Evolutionary conservation across 2,329 filamentous ascomycete genomes (phyloP), one percentile per base, ranked within the genome.

Genomic region (Aspergillus sclerotialis): DNA sequence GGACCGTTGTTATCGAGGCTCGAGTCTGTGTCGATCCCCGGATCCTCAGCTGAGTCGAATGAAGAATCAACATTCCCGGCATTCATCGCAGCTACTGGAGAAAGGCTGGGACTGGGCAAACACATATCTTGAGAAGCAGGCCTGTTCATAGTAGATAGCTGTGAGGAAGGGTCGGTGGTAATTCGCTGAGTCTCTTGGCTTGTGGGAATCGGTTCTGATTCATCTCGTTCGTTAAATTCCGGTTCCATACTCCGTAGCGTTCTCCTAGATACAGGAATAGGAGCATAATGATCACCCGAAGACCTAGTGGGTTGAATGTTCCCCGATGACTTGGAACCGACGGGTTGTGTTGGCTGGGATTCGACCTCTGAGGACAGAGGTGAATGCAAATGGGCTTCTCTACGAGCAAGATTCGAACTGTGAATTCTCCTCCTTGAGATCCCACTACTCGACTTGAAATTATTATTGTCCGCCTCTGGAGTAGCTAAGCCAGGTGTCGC

Each of bases 101-200:
- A 98, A 37, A 98, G 67, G 52, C 92, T 89, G 21, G 92, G 92
- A 58, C 92, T 98, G 33, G 92, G 92, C 42, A 98, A 71, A 62
- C 87, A 95, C 44, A 86, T 87, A 67, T 95, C 90, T 57, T 92
- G 84, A 25, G 82, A 80, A 37, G 80, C 77, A 35, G 82, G 73
- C 30, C 79, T 82, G 50, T 88, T 80, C 32, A 89, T 70, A 30
- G 64, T 64, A 23, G 65, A 65, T 8, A 73, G 65, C 27, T 54
- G 56, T 12, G 56, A 47, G 4, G 43, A 28, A 3, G 45, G 38
- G 13, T 54, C 54, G 4, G 44, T 21, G 7, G 41, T 39, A 12
- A 37, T 39, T 17, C 39, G 41, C 25, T 50, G 50, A 5, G 43
- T 46, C 19, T 38, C 45, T 28, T 55, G 55, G 28, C 40, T 46